Percentiles rank a stretch among this genome's conserved stretches.
Conservation (phyloP, 352 stramenopile species). For the Aphanomyces astaci region DNA sequence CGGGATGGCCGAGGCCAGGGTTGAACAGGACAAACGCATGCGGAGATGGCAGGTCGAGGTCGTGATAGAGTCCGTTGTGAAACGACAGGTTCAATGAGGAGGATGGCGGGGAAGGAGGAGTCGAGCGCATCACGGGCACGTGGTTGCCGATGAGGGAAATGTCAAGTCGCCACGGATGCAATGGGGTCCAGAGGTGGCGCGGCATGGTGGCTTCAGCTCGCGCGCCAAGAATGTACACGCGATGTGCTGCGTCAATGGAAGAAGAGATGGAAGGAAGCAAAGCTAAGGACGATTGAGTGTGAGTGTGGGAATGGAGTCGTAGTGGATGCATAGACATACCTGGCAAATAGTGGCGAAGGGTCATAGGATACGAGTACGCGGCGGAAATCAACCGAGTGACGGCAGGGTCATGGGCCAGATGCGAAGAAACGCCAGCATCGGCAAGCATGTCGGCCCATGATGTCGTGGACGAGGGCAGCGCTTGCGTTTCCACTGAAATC, state of each 20-base stretch:
- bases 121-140: constrained; percentile 35
- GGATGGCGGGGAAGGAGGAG: constrained; percentile 7
- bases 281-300: no score
- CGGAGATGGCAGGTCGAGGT: constrained; percentile 24
- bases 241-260: neutral
- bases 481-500: constrained; percentile 2
- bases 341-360: constrained; percentile 33
- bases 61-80: constrained; percentile 5
- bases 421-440: constrained; percentile 26
- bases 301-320: neutral
- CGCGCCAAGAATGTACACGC: constrained; percentile 54
- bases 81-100: constrained; percentile 20
- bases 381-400: constrained; percentile 49
- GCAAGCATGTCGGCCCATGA: constrained; percentile 3
- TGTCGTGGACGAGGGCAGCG: neutral
- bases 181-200: constrained; percentile 48
- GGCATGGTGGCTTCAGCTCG: constrained; percentile 71
- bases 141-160: constrained; percentile 65
- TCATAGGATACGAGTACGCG: constrained; percentile 64
- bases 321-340: no score
- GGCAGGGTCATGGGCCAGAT: constrained; percentile 23
- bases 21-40: constrained; percentile 70
- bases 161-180: constrained; percentile 33
- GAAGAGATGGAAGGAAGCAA: neutral
- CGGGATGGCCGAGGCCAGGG: constrained; percentile 51